Percentiles rank a stretch among this genome's conserved stretches.
Conservation (phyloP, 768 basidiomycete genomes). For the Suillus weaverae region DNA sequence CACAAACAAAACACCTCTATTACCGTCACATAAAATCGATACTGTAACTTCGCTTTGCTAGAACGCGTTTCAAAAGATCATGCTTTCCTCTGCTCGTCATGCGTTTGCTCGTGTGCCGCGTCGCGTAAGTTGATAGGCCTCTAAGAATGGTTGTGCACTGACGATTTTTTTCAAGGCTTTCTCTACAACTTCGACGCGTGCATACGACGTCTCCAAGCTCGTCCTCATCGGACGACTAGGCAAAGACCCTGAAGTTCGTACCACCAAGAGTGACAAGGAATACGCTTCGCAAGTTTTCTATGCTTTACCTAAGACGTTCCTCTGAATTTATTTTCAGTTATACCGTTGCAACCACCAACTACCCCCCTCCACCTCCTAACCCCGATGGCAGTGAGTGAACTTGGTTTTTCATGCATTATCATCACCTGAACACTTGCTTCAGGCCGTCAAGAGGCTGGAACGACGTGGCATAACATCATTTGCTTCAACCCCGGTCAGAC, state of each 20-base stretch:
- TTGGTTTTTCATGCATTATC: constrained; percentile 4
- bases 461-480: constrained; percentile 77
- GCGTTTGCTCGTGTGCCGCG: constrained; percentile 37
- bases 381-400: constrained; percentile 58
- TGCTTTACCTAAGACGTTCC: not conserved
- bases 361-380: constrained; percentile 53
- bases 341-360: constrained; percentile 71
- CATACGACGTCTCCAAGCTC: constrained; percentile 71
- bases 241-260: constrained; percentile 67
- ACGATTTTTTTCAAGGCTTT: constrained; percentile 49
- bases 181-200: constrained; percentile 54
- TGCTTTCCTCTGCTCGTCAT: constrained; percentile 56
- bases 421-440: not conserved
- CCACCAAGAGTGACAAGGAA: constrained; percentile 74
- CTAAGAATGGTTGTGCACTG: not conserved
- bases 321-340: constrained; percentile 49
- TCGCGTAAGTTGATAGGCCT: constrained; percentile 45
- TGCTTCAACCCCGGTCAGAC: constrained; percentile 68
- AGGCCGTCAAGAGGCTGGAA: constrained; percentile 53
- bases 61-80: constrained; percentile 22
- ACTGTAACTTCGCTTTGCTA: not conserved
- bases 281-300: constrained; percentile 60
- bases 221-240: constrained; percentile 73
- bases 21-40: not conserved
- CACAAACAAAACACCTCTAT: constrained; percentile 5